These are phyloP conservation scores for Coniochaeta sp. DNA, from an alignment of 2,329 filamentous ascomycete species.

Conservation along the genomic window DNA sequence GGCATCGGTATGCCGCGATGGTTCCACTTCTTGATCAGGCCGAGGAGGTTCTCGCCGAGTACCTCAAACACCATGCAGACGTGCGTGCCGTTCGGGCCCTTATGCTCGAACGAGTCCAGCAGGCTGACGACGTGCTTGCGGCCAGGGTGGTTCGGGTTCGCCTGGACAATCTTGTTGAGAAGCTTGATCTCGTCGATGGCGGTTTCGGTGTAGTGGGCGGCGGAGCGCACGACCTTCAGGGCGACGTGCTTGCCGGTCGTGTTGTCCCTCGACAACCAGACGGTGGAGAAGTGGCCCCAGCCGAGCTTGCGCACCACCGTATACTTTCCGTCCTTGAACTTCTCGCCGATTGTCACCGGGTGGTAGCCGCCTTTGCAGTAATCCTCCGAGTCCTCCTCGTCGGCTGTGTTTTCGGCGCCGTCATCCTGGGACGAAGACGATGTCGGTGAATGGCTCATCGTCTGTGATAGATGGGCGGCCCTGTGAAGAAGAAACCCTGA, in stretches of 20 bases:
- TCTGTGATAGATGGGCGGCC: constrained; percentile 47
- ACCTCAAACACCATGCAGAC: constrained; percentile 99
- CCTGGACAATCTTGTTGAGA: constrained; percentile 91
- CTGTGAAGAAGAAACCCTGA: constrained; percentile 28
- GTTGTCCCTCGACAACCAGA: constrained; percentile 80
- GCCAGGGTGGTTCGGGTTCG: constrained; percentile 90
- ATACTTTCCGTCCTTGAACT: constrained; percentile 97
- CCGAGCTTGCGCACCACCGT: constrained; percentile 93
- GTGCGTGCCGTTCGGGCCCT: constrained; percentile 90
- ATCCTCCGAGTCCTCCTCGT: constrained; percentile 98
- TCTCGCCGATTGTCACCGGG: constrained; percentile 87
- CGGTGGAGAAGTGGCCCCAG: constrained; percentile 99
- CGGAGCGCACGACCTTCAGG: constrained; percentile 94
- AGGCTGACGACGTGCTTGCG: constrained; percentile 93
- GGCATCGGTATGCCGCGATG: constrained; percentile 95
- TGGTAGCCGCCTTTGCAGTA: constrained; percentile 99
- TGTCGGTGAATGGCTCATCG: constrained; percentile 66
- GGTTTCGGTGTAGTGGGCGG: constrained; percentile 97
- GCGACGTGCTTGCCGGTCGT: constrained; percentile 88
- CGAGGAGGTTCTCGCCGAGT: constrained; percentile 86
- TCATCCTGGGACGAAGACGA: constrained; percentile 76
- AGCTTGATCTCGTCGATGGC: constrained; percentile 98
- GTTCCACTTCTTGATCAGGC: constrained; percentile 97
- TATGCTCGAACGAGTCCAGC: constrained; percentile 95
- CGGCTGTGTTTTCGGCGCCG: constrained; percentile 82